Evolutionary conservation across 1,284 basidiomycete genomes (phyloP), one percentile per base, ranked within the genome.

Genomic region (Papiliotrema laurentii): DNA sequence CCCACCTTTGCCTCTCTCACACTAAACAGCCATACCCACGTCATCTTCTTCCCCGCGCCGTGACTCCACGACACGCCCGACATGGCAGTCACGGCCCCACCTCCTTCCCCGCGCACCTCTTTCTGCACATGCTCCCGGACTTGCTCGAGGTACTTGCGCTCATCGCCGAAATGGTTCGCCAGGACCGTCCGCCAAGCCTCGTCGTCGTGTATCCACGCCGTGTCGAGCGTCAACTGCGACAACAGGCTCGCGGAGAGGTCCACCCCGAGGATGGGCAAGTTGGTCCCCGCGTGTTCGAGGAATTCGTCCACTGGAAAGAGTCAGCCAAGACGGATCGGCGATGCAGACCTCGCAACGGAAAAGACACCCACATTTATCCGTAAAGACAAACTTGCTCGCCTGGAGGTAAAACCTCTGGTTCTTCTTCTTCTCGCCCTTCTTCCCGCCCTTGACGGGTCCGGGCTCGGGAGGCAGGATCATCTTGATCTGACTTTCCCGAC

Each of bases 1-100:
- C 55, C 59, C 46, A 61, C 66, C 39, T 58, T 68, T 16, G 59
- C 70, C 24, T 70, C 73, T 47, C 67, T 63, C 5, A 74, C 70
- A 25, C 77, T 78, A 53, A 89, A 89, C 68, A 92, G 86, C 74
- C 77, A 71, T 24, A 66, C 43, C 52, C 53, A 63, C 4, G 49
- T 31, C 30, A 31, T 53, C 13, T 40, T 24, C 11, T 31, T 43
- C 10, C 27, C 49, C 21, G 33, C 41, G 11, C 44, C 47, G 11
- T 25, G 37, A 7, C 36, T 45, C 18, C 18, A 34, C 37, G 33
- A 10, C 10, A 25, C 37, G 11, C 49, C 50, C 4, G 14, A 33
- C 21, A 25, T 34, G 3, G 28, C 22, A 7, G 45, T 38, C 9
- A 11, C 18, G 2, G 37, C 41, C 19, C 27, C 37, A 2, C 25